Percentiles rank a stretch among this genome's conserved stretches.
Conservation (phyloP, 352 stramenopile species). For the Peronospora farinosa region DNA sequence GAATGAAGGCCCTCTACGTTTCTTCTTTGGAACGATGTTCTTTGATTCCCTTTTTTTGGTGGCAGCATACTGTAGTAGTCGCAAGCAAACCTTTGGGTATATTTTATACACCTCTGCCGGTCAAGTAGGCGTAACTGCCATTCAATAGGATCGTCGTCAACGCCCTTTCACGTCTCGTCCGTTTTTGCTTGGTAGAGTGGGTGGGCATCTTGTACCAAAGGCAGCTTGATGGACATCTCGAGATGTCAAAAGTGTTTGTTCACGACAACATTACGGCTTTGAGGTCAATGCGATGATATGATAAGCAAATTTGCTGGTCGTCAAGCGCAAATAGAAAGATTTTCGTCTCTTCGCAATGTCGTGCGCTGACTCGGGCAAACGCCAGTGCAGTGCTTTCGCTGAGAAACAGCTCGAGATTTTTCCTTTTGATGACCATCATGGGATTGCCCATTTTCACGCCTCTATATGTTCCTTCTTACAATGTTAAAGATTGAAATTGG, state of each 20-base stretch:
- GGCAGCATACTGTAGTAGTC: too few relatives aligned
- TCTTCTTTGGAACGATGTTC: not conserved
- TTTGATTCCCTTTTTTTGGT: constrained; percentile 6
- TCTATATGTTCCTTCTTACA: not conserved
- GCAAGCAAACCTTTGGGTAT: too few relatives aligned
- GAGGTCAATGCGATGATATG: constrained; percentile 4
- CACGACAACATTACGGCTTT: constrained; percentile 11
- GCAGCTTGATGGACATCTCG: constrained; percentile 23
- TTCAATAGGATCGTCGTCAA: constrained; percentile 20
- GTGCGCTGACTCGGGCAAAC: constrained; percentile 17
- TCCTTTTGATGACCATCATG: constrained; percentile 26
- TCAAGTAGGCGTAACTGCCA: constrained; percentile 2
- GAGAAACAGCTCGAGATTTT: constrained; percentile 18
- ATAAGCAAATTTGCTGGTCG: constrained; percentile 4
- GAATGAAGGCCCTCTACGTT: not conserved
- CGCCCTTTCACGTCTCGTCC: constrained; percentile 21
- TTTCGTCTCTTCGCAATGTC: constrained; percentile 16
- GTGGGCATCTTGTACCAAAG: constrained; percentile 5
- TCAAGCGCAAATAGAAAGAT: constrained; percentile 21
- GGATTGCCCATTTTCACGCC: not conserved
- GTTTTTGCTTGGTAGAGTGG: constrained; percentile 23
- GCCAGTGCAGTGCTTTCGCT: constrained; percentile 7
- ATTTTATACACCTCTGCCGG: not conserved
- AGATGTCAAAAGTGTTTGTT: constrained; percentile 13
- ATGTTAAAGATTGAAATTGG: not conserved